These are phyloP conservation scores for Vitis rupestris DNA, from an alignment of 164 flowering plant genomes.

Conservation along the genomic window DNA sequence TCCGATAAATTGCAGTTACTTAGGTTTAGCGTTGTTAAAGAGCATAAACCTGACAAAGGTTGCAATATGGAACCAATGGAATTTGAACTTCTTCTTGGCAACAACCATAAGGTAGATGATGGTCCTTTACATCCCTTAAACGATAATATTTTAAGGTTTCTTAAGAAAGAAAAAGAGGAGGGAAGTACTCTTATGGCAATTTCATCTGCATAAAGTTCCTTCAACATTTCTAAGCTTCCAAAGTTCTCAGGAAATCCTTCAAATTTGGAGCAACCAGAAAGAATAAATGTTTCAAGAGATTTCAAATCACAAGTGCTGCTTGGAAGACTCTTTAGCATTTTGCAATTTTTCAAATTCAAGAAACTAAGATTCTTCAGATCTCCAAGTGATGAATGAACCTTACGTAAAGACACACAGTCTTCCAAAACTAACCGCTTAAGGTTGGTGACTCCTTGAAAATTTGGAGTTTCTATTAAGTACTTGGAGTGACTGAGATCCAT, in stretches of 20 bases:
- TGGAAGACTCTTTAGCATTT: constrained; percentile 13
- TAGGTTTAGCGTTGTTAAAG: neutral
- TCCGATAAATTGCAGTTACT: neutral
- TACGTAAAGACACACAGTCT: constrained; percentile 12
- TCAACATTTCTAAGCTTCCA: too few relatives aligned
- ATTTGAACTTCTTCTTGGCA: neutral
- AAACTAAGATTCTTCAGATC: constrained; percentile 2
- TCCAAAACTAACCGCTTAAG: constrained; percentile 10
- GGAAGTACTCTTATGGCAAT: too few relatives aligned
- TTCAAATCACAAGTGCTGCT: neutral
- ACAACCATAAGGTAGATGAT: constrained; percentile 1
- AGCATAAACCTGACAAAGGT: neutral
- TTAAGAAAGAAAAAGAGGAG: too few relatives aligned
- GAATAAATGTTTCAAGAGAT: neutral
- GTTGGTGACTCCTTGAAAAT: constrained; percentile 1
- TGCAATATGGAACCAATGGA: neutral
- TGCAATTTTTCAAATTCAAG: constrained; percentile 12
- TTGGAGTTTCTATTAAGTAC: constrained; percentile 4
- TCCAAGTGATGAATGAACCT: constrained; percentile 16
- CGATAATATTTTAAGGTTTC: too few relatives aligned
- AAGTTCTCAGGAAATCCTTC: too few relatives aligned
- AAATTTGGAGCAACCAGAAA: too few relatives aligned
- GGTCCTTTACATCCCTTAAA: too few relatives aligned
- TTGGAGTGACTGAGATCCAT: constrained; percentile 11
- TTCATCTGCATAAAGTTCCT: too few relatives aligned